Evolutionary conservation across 2,329 filamentous ascomycete species (phyloP), one percentile per base, ranked within the genome.

Genomic region (Stagonosporopsis vannaccii): DNA sequence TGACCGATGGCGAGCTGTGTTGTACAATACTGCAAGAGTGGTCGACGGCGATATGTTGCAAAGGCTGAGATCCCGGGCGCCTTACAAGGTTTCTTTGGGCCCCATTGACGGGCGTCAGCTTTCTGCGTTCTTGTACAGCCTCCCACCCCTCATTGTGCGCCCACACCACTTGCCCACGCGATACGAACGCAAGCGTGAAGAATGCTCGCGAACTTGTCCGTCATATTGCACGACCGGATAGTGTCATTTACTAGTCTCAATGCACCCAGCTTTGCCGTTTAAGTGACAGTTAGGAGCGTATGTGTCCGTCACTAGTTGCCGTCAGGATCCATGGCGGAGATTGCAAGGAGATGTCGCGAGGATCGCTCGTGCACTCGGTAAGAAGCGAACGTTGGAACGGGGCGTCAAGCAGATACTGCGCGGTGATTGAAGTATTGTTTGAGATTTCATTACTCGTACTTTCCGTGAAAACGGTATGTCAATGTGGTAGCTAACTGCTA

Each of bases 381-480:
- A 17, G 53, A 56, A 51, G 53, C 53, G 53, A 56, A 51, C 53
- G 53, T 51, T 56, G 48, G 28, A 48, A 37, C 36, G 42, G 22
- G 43, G 28, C 53, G 19, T 33, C 37, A 47, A 51, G 42, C 20
- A 44, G 43, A 56, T 39, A 51, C 37, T 17, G 37, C 32, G 37
- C 32, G 36, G 36, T 43, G 32, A 47, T 45, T 56, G 47, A 51
- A 56, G 53, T 56, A 56, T 56, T 48, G 53, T 39, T 51, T 56
- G 53, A 47, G 30, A 48, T 51, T 56, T 51, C 47, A 56, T 56
- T 56, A 56, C 53, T 56, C 53, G 53, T 51, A 40, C 41, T 17
- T 51, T 43, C 53, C 37, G 37, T 33, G 32, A 43, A 47, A 35
- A 25, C 37, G 43, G 42, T 47, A 48, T 51, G 43, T 56, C 37